These are phyloP conservation scores for Tetrapyrgos nigripes DNA, from an alignment of 1,284 basidiomycete genomes.

Conservation along the genomic window DNA sequence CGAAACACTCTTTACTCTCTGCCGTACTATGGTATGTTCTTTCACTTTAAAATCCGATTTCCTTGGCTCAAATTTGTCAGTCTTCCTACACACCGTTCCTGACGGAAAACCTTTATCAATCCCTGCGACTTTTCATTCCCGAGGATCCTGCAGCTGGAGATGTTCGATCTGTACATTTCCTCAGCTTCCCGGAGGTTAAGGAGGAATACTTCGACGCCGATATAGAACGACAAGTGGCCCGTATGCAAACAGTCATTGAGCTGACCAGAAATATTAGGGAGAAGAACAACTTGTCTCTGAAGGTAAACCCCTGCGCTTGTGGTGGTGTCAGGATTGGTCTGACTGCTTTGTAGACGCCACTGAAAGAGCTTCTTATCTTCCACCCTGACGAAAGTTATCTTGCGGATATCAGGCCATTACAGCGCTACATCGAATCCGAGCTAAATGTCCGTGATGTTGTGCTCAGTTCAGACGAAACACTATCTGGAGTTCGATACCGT, in stretches of 20 bases:
- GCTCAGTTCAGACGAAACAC: constrained; percentile 88
- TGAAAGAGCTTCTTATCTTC: constrained; percentile 95
- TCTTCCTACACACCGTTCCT: constrained; percentile 99
- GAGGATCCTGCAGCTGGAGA: constrained; percentile 76
- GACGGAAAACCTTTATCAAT: constrained; percentile 97
- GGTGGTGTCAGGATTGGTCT: background rate
- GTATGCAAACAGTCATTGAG: constrained; percentile 96
- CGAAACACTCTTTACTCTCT: constrained; percentile 94
- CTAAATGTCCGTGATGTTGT: constrained; percentile 93
- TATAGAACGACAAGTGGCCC: constrained; percentile 94
- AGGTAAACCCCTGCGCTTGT: constrained; percentile 69
- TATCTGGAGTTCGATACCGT: constrained; percentile 90
- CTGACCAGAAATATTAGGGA: constrained; percentile 92
- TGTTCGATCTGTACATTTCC: constrained; percentile 93
- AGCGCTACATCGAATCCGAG: constrained; percentile 93
- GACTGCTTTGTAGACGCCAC: constrained; percentile 69
- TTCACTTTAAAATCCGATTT: background rate
- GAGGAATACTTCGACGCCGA: constrained; percentile 96
- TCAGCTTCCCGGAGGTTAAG: constrained; percentile 93
- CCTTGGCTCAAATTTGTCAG: constrained; percentile 45
- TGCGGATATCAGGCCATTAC: constrained; percentile 85
- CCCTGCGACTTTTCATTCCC: constrained; percentile 86
- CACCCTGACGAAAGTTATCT: constrained; percentile 89
- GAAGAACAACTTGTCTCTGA: constrained; percentile 87
- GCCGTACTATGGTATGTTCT: constrained; percentile 83